Evolutionary conservation across 176 grass and related monocot genomes (phyloP).

Genomic region (Olyra latifolia): DNA sequence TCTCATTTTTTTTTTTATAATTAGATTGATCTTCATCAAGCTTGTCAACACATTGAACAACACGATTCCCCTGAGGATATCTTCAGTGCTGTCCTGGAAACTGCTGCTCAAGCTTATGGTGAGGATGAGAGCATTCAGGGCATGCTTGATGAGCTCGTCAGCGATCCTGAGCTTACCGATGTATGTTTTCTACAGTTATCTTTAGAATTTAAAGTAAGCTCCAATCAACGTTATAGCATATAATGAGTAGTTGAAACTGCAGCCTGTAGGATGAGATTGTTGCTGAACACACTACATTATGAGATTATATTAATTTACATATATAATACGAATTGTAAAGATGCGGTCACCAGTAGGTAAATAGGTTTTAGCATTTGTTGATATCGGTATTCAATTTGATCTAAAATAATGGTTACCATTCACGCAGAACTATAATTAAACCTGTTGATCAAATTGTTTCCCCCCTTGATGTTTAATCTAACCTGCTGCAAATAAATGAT

Average conservation of each 20-base stretch:
- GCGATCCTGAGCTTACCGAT: constrained; percentile 57
- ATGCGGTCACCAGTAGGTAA: not conserved
- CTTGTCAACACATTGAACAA: constrained; percentile 56
- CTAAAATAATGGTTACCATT: not conserved
- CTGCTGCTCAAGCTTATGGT: constrained; percentile 43
- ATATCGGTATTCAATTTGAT: not conserved
- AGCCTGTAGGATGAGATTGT: not conserved
- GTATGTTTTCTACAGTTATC: constrained; percentile 41
- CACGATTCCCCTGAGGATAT: constrained; percentile 59
- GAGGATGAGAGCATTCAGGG: constrained; percentile 44
- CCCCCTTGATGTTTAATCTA: not conserved
- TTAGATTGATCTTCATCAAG: constrained; percentile 74
- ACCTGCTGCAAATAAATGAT: not conserved
- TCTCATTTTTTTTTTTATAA: constrained; percentile 15
- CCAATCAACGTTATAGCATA: not conserved
- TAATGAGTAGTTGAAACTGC: not conserved
- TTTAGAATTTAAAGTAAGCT: not conserved
- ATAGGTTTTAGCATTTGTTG: not conserved
- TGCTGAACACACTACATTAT: not conserved
- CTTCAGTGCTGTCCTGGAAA: constrained; percentile 69
- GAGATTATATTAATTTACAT: not conserved
- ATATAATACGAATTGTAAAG: not conserved
- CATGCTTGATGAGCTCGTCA: constrained; percentile 58
- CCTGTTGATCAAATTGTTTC: not conserved
- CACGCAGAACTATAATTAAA: not conserved